Base-by-base conservation (phyloP, 169 alveolate species). In the Miamiensis avidus region DNA sequence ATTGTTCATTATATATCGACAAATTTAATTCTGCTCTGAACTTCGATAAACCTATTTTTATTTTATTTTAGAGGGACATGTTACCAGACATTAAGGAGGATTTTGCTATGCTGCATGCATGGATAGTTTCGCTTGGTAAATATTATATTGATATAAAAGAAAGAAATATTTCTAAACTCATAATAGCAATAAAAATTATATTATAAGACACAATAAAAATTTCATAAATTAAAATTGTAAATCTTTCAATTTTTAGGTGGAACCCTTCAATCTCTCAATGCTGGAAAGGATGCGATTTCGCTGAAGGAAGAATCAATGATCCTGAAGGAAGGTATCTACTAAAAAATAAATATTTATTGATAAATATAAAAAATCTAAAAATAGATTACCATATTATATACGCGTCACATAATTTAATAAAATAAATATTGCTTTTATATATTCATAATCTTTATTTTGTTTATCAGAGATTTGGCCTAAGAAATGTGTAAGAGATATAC, bases 71-170 rank as follows among this genome's bases (percentile, higher is more conserved):
- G 90, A 78, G 74, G 94, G 93, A 30, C 90, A 93, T 83, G 76
- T 81, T 29, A 73, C 76, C 31, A 85, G 86, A 78, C 92, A 93
- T 82, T 32, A 88, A 34, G 96, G 96, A 74, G 94, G 94, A 26
- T 83, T 91, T 83, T 93, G 96, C 88, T 93, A 93, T 77, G 94
- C 94, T 34, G 89, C 90, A 74, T 93, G 96, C 85, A 84, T 90
- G 49, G 96, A 93, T 76, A 88, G 91, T 27, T 93, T 88, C 64
- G 92, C 91, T 78, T 90, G 94, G 95, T 91, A 91, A 78, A n/a
- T 65, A 65, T 25, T 65, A 31, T 74, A 64, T 34, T 4, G n/a
- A n/a, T n/a, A n/a, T n/a, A n/a, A n/a, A n/a, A n/a, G n/a, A n/a
- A n/a, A n/a, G n/a, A n/a, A n/a, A n/a, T n/a, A n/a, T n/a, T n/a